Percentiles rank a stretch among this genome's conserved stretches.
Conservation (phyloP, 1,284 basidiomycete species). For the Trichosporon asahii region DNA sequence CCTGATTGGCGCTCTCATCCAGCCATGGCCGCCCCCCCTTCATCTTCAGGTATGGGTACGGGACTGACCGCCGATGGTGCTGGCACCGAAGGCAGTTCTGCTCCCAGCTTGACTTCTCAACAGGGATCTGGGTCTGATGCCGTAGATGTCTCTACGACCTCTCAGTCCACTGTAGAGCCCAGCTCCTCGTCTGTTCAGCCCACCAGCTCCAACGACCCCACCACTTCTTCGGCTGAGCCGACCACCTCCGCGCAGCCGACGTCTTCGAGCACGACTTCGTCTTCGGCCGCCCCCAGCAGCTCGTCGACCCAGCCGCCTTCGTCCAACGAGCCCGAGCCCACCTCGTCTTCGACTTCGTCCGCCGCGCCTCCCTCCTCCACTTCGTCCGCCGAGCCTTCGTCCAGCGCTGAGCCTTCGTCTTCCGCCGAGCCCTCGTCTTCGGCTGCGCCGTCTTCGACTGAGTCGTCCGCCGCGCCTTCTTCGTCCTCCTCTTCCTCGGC, state of each 20-base stretch:
- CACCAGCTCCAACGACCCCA: background rate
- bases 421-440: background rate
- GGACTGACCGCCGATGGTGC: background rate
- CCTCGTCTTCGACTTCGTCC: constrained; percentile 1
- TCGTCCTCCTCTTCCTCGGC: background rate
- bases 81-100: background rate
- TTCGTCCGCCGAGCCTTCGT: background rate
- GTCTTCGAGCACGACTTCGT: background rate
- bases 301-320: background rate
- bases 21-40: constrained; percentile 1
- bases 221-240: background rate
- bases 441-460: background rate
- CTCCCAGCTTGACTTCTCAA: background rate
- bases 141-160: background rate
- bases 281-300: background rate
- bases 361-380: background rate
- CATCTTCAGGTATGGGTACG: constrained; percentile 7
- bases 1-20: background rate
- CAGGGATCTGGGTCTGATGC: background rate
- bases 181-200: constrained; percentile 1
- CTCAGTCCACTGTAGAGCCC: background rate
- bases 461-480: background rate
- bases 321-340: background rate
- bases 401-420: background rate
- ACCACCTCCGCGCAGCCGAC: background rate